Conservation (phyloP, 1,284 basidiomycete species). For the Coniophora puteana region DNA sequence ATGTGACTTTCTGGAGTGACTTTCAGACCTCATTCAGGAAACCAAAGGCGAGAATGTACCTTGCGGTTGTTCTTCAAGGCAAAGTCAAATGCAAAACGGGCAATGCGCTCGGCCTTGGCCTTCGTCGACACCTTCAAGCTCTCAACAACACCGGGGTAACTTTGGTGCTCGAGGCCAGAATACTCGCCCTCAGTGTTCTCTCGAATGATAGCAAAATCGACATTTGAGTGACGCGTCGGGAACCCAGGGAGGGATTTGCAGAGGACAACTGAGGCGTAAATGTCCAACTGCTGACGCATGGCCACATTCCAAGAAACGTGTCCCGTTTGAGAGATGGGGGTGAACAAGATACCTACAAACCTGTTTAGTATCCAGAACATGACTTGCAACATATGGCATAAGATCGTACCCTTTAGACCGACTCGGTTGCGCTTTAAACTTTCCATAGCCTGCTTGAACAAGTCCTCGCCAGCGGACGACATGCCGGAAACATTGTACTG, state of each 20-base stretch:
- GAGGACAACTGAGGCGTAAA: constrained; percentile 96
- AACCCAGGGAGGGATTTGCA: constrained; percentile 99
- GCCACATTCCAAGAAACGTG: constrained; percentile 99
- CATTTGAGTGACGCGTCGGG: constrained; percentile 93
- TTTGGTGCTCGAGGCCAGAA: constrained; percentile 97
- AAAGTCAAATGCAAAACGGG: constrained; percentile 98
- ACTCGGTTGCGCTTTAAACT: constrained; percentile 96
- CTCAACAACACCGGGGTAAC: constrained; percentile 98
- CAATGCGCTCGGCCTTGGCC: constrained; percentile 95
- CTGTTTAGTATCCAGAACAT: background rate
- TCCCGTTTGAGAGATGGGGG: constrained; percentile 92
- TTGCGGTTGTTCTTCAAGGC: constrained; percentile 98
- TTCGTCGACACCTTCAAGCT: constrained; percentile 96
- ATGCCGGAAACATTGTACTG: constrained; percentile 98
- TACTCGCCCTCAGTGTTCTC: constrained; percentile 99
- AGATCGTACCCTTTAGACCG: constrained; percentile 88
- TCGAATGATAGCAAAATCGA: constrained; percentile 99
- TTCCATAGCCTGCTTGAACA: constrained; percentile 98
- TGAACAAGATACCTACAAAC: constrained; percentile 91
- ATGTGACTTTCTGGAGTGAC: constrained; percentile 87
- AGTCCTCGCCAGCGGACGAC: constrained; percentile 89
- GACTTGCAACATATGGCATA: constrained; percentile 2
- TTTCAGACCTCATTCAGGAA: background rate
- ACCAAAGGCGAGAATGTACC: constrained; percentile 38
- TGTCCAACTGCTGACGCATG: constrained; percentile 99